phyloP scores from a whole-genome alignment of 2,329 filamentous ascomycete genomes.

The Leptographium galeiforme region DNA sequence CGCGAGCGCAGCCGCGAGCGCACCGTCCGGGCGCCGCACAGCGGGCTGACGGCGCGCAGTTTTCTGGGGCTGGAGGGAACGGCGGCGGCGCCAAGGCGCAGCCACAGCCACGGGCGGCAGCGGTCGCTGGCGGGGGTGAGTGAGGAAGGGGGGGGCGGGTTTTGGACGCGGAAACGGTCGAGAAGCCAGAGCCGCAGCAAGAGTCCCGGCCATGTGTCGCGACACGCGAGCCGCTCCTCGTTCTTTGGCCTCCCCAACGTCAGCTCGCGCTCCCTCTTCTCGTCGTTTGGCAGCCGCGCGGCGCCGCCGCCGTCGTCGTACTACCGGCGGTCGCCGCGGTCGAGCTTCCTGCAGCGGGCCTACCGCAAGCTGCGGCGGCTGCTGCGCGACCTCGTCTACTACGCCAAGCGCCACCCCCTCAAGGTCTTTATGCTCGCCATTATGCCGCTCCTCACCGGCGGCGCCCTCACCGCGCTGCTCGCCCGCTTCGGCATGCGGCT shows the following conservation, averaged over 20 bases:
- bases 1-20: background rate
- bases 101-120: slow-evolving; percentile 2
- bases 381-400: slow-evolving; percentile 66
- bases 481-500: slow-evolving; percentile 67
- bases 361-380: slow-evolving; percentile 66
- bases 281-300: slow-evolving; percentile 13
- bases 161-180: too few relatives aligned
- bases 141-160: too few relatives aligned
- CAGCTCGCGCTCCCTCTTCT: slow-evolving; percentile 33
- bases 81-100: slow-evolving; percentile 5
- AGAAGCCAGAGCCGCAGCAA: too few relatives aligned
- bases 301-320: slow-evolving; percentile 31
- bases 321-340: slow-evolving; percentile 71
- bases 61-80: slow-evolving; percentile 11
- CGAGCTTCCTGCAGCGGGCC: slow-evolving; percentile 61
- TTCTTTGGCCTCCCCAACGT: slow-evolving; percentile 33
- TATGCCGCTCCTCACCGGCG: slow-evolving; percentile 75
- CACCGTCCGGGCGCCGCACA: background rate
- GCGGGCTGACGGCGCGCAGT: slow-evolving; percentile 13
- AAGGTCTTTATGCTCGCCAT: slow-evolving; percentile 82
- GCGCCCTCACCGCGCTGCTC: slow-evolving; percentile 65
- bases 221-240: too few relatives aligned
- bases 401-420: slow-evolving; percentile 69
- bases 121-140: too few relatives aligned
- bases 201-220: too few relatives aligned